Evolutionary conservation across 345 rosid species (phyloP).

Genomic region (Syzygium oleosum): DNA sequence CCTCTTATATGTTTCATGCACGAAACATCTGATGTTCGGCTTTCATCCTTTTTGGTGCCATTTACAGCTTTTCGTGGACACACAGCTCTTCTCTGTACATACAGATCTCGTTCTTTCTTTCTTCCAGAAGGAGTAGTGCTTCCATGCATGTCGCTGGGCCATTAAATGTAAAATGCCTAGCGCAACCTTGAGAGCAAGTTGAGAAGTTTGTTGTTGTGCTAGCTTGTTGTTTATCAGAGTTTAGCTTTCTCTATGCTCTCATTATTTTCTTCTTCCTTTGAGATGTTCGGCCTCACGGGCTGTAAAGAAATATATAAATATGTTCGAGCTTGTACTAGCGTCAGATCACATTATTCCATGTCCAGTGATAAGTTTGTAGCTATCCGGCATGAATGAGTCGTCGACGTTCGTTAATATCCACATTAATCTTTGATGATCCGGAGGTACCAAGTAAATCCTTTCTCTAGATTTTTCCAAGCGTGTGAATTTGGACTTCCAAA

Average conservation of each 20-base stretch:
- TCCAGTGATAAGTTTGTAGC: not conserved
- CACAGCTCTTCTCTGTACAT: constrained; percentile 94
- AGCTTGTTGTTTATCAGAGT: not conserved
- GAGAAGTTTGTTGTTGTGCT: not conserved
- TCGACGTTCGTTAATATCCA: not conserved
- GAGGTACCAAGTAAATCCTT: not conserved
- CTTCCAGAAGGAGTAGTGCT: constrained; percentile 74
- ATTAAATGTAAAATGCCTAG: constrained; percentile 3
- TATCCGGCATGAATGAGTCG: not conserved
- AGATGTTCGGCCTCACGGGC: not conserved
- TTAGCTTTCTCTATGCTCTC: not conserved
- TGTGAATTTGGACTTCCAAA: not conserved
- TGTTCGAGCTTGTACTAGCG: not conserved
- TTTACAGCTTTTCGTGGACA: constrained; percentile 72
- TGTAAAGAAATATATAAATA: not conserved
- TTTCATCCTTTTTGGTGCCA: not conserved
- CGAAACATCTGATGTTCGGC: not conserved
- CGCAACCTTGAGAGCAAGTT: not conserved
- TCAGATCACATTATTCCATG: not conserved
- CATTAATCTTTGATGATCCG: not conserved
- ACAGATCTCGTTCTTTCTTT: constrained; percentile 90
- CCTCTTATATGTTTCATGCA: not conserved
- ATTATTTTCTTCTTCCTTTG: not conserved
- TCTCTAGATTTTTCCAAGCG: not conserved
- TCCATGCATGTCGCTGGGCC: not conserved